phyloP scores from a whole-genome alignment of 768 basidiomycete genomes.

The Amanita molliuscula region DNA sequence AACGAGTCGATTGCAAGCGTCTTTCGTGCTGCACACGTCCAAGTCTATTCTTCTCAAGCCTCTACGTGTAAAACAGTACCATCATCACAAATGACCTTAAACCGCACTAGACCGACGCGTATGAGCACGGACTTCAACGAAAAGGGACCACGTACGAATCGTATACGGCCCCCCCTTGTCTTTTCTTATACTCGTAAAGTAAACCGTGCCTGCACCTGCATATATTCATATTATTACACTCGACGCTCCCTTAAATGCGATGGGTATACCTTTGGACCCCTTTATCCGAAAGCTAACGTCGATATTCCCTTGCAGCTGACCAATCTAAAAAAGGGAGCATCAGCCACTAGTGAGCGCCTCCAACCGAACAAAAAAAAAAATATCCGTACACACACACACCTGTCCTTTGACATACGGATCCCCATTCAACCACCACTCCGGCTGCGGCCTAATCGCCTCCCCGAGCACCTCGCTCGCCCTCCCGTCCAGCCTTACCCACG shows the following conservation, averaged over 20 bases:
- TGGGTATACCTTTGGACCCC: constrained; percentile 50
- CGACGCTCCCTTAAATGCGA: neutral
- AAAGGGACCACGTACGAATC: constrained; percentile 38
- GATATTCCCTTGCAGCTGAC: constrained; percentile 64
- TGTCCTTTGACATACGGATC: constrained; percentile 62
- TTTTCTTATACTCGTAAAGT: constrained; percentile 77
- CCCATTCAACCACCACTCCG: constrained; percentile 69
- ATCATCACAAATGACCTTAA: constrained; percentile 57
- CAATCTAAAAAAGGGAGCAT: too few relatives aligned
- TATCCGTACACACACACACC: too few relatives aligned
- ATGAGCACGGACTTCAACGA: neutral
- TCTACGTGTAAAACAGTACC: constrained; percentile 39
- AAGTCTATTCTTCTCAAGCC: constrained; percentile 8
- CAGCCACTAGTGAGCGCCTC: too few relatives aligned
- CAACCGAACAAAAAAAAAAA: too few relatives aligned
- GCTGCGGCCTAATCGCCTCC: constrained; percentile 52
- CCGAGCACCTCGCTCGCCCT: constrained; percentile 47
- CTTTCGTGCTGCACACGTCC: too few relatives aligned
- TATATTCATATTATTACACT: neutral
- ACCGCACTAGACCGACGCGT: constrained; percentile 39
- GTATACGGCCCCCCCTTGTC: constrained; percentile 63
- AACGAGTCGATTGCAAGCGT: too few relatives aligned
- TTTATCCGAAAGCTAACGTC: constrained; percentile 70
- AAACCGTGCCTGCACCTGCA: constrained; percentile 62
- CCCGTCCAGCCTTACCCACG: constrained; percentile 41